Evolutionary conservation across 2,329 filamentous ascomycete species (phyloP).

Genomic region (Cordyceps fumosorosea): DNA sequence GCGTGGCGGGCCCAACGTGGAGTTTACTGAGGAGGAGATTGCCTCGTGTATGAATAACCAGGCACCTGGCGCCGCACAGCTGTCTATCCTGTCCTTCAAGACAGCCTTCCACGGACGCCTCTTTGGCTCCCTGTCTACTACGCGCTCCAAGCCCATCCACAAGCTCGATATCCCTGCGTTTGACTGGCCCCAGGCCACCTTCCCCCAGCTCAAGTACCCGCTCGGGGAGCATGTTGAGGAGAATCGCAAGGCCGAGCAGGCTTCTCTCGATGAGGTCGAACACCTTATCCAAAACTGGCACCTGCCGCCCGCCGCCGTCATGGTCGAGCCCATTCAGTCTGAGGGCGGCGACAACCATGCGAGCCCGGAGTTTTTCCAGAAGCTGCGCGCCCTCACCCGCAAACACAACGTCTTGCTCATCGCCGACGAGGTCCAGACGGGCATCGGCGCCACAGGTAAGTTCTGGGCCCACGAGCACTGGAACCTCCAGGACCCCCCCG

Average conservation of each 20-base stretch:
- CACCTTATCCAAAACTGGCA: conserved; percentile 72
- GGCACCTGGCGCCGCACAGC: conserved; percentile 63
- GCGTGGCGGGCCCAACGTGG: conserved; percentile 68
- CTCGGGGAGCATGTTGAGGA: conserved; percentile 72
- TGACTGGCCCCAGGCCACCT: conserved; percentile 87
- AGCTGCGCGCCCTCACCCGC: conserved; percentile 71
- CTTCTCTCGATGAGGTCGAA: conserved; percentile 77
- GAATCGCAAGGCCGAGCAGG: conserved; percentile 75
- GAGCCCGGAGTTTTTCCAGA: conserved; percentile 77
- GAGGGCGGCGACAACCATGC: conserved; percentile 95
- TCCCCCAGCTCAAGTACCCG: conserved; percentile 81
- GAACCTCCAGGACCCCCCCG: conserved; percentile 70
- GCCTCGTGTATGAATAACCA: conserved; percentile 73
- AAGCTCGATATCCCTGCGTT: conserved; percentile 93
- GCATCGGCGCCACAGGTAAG: conserved; percentile 84
- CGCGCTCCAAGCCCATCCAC: conserved; percentile 87
- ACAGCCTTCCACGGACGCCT: conserved; percentile 85
- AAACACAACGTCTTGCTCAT: conserved; percentile 77
- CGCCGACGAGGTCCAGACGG: conserved; percentile 91
- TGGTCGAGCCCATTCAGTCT: conserved; percentile 88
- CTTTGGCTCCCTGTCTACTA: conserved; percentile 81
- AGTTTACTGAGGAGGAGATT: conserved; percentile 75
- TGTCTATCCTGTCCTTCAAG: conserved; percentile 86
- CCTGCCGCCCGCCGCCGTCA: conserved; percentile 70
- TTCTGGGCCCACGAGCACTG: conserved; percentile 98